Conservation (phyloP, 2,329 filamentous ascomycete species). For the Coleophoma eucalyptorum region DNA sequence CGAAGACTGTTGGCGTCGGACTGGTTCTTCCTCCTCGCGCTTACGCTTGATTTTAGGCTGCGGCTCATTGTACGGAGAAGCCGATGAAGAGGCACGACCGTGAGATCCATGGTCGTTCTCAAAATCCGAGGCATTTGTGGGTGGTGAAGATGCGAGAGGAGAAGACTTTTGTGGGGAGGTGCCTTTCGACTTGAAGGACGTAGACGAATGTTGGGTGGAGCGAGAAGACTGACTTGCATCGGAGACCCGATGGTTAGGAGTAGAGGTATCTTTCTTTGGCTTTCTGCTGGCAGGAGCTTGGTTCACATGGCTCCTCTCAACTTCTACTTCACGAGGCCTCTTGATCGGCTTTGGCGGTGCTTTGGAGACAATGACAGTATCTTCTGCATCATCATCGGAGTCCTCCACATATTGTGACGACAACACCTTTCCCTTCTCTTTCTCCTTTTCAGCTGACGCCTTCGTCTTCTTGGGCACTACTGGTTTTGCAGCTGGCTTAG, state of each 20-base stretch:
- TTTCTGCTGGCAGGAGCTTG: constrained; percentile 25
- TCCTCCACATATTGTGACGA: constrained; percentile 26
- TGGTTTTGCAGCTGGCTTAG: constrained; percentile 11
- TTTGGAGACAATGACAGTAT: constrained; percentile 22
- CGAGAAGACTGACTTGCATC: constrained; percentile 46
- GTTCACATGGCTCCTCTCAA: constrained; percentile 22
- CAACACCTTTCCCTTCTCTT: constrained; percentile 29
- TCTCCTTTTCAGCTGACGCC: constrained; percentile 26
- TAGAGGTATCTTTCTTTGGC: constrained; percentile 21
- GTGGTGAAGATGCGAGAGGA: constrained; percentile 60
- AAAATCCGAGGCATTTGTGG: constrained; percentile 61
- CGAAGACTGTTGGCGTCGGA: not conserved
- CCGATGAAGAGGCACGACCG: constrained; percentile 17
- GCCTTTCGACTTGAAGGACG: constrained; percentile 35
- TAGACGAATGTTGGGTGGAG: constrained; percentile 31
- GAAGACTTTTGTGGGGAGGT: constrained; percentile 61
- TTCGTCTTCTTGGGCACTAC: constrained; percentile 11
- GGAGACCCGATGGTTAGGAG: constrained; percentile 36
- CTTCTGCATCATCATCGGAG: constrained; percentile 24
- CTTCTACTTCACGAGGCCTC: constrained; percentile 42
- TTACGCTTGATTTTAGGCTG: constrained; percentile 18
- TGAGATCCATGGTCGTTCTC: constrained; percentile 33
- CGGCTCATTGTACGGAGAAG: constrained; percentile 17
- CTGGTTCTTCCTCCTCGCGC: constrained; percentile 4
- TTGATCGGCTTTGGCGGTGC: constrained; percentile 40